Conservation (phyloP, 345 rosid species). For the Salix udensis region DNA sequence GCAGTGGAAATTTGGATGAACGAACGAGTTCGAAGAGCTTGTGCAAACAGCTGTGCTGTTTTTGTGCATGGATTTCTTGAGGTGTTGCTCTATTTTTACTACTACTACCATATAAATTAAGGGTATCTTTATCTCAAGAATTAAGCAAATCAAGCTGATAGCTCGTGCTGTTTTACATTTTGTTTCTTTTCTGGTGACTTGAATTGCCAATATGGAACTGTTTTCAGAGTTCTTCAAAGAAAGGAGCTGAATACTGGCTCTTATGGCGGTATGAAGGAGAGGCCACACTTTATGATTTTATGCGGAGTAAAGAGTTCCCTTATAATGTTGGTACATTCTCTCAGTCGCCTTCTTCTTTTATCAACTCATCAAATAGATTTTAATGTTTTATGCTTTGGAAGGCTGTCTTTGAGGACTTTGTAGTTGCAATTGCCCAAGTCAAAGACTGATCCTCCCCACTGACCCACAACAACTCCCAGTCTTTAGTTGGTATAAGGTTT, state of each 20-base stretch:
- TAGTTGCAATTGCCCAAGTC: background rate
- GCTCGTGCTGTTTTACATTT: background rate
- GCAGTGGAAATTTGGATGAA: conserved; percentile 99
- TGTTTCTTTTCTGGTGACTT: conserved; percentile 10
- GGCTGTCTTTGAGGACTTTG: background rate
- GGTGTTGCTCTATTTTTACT: conserved; percentile 46
- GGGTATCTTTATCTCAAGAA: conserved; percentile 22
- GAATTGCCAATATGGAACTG: conserved; percentile 16
- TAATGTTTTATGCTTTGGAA: background rate
- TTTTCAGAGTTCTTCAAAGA: conserved; percentile 70
- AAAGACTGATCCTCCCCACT: background rate
- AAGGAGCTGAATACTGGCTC: conserved; percentile 83
- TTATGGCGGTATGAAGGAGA: conserved; percentile 87
- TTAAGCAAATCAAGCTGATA: conserved; percentile 5
- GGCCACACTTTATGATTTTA: conserved; percentile 73
- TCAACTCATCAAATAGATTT: background rate
- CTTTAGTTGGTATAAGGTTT: background rate
- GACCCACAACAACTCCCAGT: background rate
- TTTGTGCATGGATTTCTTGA: conserved; percentile 86
- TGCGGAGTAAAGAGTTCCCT: conserved; percentile 85
- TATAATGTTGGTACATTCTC: conserved; percentile 66
- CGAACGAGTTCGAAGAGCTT: conserved; percentile 93
- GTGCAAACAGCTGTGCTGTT: conserved; percentile 91
- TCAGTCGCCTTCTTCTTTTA: conserved; percentile 11
- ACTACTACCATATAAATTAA: conserved; percentile 32